phyloP scores from a whole-genome alignment of 768 basidiomycete species.

The Collybiopsis confluens region DNA sequence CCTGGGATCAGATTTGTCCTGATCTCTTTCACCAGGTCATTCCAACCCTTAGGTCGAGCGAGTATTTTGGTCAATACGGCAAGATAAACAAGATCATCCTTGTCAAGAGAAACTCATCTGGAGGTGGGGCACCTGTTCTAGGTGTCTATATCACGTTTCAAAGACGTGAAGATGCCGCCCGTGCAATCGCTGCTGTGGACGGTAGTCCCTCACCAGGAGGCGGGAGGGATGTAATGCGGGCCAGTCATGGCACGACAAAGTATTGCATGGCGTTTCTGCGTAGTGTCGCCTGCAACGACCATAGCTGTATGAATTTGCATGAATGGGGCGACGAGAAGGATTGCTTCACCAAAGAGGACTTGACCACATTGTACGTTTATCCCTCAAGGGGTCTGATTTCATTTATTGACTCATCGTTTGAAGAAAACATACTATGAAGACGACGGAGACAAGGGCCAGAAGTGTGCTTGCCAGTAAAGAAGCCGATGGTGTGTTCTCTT shows the following conservation, averaged over 20 bases:
- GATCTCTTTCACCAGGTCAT: slow-evolving; percentile 62
- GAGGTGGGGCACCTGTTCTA: slow-evolving; percentile 67
- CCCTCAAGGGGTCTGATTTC: slow-evolving; percentile 7
- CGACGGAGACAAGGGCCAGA: slow-evolving; percentile 68
- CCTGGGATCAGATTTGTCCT: not conserved
- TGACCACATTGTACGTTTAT: slow-evolving; percentile 73
- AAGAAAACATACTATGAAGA: slow-evolving; percentile 92
- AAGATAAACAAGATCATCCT: slow-evolving; percentile 95
- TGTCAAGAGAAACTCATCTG: slow-evolving; percentile 80
- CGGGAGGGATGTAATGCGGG: slow-evolving; percentile 84
- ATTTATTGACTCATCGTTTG: slow-evolving; percentile 5
- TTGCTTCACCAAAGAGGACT: slow-evolving; percentile 94
- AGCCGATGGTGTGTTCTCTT: slow-evolving; percentile 37
- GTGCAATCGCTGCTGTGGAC: slow-evolving; percentile 90
- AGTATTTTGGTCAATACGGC: slow-evolving; percentile 98
- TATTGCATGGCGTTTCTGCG: slow-evolving; percentile 97
- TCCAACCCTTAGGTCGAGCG: slow-evolving; percentile 86
- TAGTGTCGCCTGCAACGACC: slow-evolving; percentile 76
- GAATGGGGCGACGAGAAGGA: slow-evolving; percentile 99
- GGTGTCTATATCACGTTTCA: slow-evolving; percentile 98
- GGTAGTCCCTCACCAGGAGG: slow-evolving; percentile 89
- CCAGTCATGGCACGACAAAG: slow-evolving; percentile 94
- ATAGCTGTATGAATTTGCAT: slow-evolving; percentile 90
- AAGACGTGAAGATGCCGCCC: slow-evolving; percentile 89
- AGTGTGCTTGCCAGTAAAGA: slow-evolving; percentile 48